Conservation (phyloP, 225 moss, liverwort and hornwort species). For the Neckera pumila region DNA sequence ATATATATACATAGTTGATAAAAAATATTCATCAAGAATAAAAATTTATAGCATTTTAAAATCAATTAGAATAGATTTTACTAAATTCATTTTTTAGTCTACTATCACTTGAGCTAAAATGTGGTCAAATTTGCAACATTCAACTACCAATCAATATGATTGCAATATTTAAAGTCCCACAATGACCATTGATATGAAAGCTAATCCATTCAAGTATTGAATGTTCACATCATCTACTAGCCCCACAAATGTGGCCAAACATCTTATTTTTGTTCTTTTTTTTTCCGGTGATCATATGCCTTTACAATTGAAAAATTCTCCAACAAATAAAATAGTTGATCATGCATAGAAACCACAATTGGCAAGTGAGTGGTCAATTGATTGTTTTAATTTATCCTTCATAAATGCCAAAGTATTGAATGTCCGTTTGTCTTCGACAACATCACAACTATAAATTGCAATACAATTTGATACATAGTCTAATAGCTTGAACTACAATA, state of each 20-base stretch:
- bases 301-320: not conserved
- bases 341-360: not conserved
- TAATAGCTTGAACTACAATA: too few species aligned
- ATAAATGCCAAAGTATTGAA: not conserved
- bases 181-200: not conserved
- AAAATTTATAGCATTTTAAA: too few species aligned
- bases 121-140: not conserved
- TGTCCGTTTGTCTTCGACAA: too few species aligned
- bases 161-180: not conserved
- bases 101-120: not conserved
- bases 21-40: too few species aligned
- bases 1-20: too few species aligned
- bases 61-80: too few species aligned
- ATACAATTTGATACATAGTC: not conserved
- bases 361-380: not conserved
- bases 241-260: too few species aligned
- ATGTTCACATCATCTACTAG: not conserved
- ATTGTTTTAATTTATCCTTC: not conserved
- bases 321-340: too few species aligned
- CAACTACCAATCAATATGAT: not conserved
- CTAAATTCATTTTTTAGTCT: not conserved
- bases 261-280: not conserved
- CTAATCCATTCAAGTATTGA: not conserved
- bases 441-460: not conserved
- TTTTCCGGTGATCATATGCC: too few species aligned